Evolutionary conservation across 1,139 yeast genomes (phyloP), one percentile per base, ranked within the genome.

Genomic region (Taphrina confusa): DNA sequence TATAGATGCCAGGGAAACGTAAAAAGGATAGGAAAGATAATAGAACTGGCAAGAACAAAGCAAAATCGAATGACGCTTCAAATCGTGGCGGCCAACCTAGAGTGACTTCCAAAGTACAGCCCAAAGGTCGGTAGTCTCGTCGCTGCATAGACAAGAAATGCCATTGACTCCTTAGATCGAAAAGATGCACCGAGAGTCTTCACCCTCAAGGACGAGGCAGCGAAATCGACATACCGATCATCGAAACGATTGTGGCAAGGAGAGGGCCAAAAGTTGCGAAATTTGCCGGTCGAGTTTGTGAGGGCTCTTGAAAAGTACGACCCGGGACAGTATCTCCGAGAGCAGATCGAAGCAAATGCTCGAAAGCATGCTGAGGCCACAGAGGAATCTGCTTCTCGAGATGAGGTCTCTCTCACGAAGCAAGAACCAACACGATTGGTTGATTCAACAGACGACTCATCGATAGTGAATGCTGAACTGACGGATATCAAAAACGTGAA

Each of bases 231-330:
- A 27, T 31, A 34, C 12, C 14, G 39, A 30, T 34, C 44, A 5
- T 54, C 58, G 42, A 54, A 54, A 20, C 50, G 58, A 4, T 28
- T 54, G 40, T 54, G 58, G 58, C 49, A 54, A 34, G 58, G 58
- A 33, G 50, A 33, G 9, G 58, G 51, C 12, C 44, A 23, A 9
- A 54, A 54, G 45, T 34, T 54, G 20, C 42, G 58, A n/a, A 45
- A 54, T 23, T 25, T 34, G 45, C 58, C 58, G 6, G 44, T 54
- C 14, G 51, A 42, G 25, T 54, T 54, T 34, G 40, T 54, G 33
- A 42, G 39, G 22, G 50, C 58, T 14, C 36, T 31, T 27, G 58
- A 54, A 33, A 22, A 23, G 4, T 54, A 54, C 49, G 51, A 54
- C 36, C 58, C 58, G 23, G 51, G 58, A 4, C 33, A 54, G 51